phyloP scores from a whole-genome alignment of 495 filamentous ascomycete species.

The Annulohypoxylon maeteangense region DNA sequence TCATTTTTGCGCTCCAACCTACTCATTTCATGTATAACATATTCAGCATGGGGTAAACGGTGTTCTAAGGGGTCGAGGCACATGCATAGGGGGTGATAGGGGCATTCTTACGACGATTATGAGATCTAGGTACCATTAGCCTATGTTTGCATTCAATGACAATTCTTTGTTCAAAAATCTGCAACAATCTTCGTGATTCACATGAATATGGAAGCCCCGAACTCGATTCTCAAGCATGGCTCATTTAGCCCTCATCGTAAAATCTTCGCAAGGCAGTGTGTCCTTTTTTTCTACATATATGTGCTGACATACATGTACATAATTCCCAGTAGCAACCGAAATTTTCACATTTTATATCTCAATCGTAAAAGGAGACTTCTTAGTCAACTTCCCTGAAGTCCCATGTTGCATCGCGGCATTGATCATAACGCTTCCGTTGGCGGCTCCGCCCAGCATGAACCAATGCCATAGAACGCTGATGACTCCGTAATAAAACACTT shows the following conservation, averaged over 20 bases:
- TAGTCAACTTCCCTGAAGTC: constrained; percentile 71
- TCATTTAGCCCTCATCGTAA: too few species aligned
- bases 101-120: constrained; percentile 19
- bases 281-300: background rate
- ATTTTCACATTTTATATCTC: constrained; percentile 56
- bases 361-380: constrained; percentile 57
- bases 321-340: background rate
- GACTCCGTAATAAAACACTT: constrained; percentile 70
- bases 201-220: background rate
- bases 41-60: background rate
- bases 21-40: constrained; percentile 9
- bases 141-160: constrained; percentile 1
- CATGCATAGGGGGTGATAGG: background rate
- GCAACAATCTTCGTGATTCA: background rate
- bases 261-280: too few species aligned
- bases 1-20: background rate
- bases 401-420: constrained; percentile 81
- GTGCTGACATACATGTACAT: background rate
- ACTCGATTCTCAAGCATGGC: too few species aligned
- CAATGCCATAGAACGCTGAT: constrained; percentile 78
- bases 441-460: constrained; percentile 65
- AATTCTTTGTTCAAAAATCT: background rate
- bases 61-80: background rate
- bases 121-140: background rate
- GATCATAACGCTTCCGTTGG: constrained; percentile 74